phyloP scores from a whole-genome alignment of 805 yeast species.

The Myxozyma geophila region DNA sequence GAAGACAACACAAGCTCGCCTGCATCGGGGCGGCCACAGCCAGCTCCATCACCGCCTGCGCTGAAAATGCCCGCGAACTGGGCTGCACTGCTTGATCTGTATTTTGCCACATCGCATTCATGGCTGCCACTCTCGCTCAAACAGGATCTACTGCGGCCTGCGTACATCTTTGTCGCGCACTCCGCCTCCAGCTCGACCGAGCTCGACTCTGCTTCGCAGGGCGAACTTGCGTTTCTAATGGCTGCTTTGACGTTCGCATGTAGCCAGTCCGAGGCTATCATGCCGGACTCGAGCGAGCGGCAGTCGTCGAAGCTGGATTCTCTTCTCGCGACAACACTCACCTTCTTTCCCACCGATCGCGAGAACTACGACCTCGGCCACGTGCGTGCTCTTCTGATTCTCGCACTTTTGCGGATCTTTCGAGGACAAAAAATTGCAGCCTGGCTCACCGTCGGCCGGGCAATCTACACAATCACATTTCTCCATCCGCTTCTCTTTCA shows the following conservation, averaged over 20 bases:
- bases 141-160: background rate
- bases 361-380: background rate
- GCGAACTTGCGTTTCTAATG: background rate
- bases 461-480: background rate
- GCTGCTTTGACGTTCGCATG: background rate
- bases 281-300: background rate
- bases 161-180: background rate
- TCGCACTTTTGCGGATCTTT: background rate
- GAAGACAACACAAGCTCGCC: background rate
- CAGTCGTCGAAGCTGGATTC: background rate
- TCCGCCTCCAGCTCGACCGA: background rate
- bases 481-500: background rate
- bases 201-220: background rate
- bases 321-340: background rate
- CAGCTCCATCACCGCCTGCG: background rate
- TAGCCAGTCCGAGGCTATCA: background rate
- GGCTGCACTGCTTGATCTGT: background rate
- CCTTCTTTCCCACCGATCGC: background rate
- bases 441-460: background rate
- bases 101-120: background rate
- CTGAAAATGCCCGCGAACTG: background rate
- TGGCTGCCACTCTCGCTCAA: background rate
- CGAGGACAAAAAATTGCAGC: background rate
- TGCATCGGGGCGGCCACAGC: background rate
- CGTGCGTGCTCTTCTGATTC: background rate